phyloP scores from a whole-genome alignment of 257 asterid genomes.

The Verbascum thapsus region DNA sequence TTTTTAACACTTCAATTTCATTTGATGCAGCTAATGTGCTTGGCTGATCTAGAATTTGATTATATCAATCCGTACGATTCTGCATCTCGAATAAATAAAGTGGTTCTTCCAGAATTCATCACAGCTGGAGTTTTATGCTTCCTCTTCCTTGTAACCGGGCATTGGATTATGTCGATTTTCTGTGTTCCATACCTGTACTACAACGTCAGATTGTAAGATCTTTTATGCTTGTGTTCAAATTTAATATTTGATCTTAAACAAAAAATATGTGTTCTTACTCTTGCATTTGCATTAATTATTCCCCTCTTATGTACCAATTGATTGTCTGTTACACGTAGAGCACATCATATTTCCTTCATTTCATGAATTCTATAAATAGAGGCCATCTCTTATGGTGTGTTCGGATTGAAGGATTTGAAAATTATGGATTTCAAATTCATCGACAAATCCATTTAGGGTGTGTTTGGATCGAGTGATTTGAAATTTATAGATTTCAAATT shows the following conservation, averaged over 20 bases:
- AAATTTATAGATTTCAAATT: too few species aligned
- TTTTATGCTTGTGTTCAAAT: slow-evolving; percentile 26
- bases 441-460: too few species aligned
- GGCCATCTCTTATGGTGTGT: too few species aligned
- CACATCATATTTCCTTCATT: background rate
- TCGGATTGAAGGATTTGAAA: too few species aligned
- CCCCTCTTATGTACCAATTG: background rate
- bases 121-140: slow-evolving; percentile 73
- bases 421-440: too few species aligned
- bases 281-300: background rate
- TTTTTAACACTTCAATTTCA: slow-evolving; percentile 8
- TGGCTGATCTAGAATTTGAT: slow-evolving; percentile 89
- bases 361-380: slow-evolving; percentile 6
- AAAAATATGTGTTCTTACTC: too few species aligned
- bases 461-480: too few species aligned
- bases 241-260: slow-evolving; percentile 10
- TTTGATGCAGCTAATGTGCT: slow-evolving; percentile 76
- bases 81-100: slow-evolving; percentile 74
- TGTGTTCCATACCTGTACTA: slow-evolving; percentile 76
- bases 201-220: slow-evolving; percentile 74
- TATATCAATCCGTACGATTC: slow-evolving; percentile 88
- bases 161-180: slow-evolving; percentile 80
- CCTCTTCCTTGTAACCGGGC: slow-evolving; percentile 79
- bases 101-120: slow-evolving; percentile 77
- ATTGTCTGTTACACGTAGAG: background rate